phyloP scores from a whole-genome alignment of 2,329 filamentous ascomycete genomes.

The Claviceps sp. region DNA sequence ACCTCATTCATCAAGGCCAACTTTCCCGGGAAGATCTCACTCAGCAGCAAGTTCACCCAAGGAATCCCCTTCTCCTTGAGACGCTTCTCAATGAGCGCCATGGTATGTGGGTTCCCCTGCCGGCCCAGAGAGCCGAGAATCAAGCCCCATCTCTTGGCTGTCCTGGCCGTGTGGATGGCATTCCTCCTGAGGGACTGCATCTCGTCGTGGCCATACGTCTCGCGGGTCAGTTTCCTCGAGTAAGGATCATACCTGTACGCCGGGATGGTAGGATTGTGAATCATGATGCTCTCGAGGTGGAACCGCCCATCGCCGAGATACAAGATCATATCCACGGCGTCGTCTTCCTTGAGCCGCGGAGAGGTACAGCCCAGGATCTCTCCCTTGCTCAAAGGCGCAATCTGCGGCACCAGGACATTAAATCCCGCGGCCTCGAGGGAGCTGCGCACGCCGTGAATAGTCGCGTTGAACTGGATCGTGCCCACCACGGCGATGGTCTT shows the following conservation, averaged over 20 bases:
- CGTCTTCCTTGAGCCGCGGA: slow-evolving; percentile 48
- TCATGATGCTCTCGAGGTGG: slow-evolving; percentile 97
- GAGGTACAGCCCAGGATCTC: slow-evolving; percentile 98
- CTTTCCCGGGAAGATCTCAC: slow-evolving; percentile 94
- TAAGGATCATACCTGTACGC: slow-evolving; percentile 97
- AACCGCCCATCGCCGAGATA: slow-evolving; percentile 90
- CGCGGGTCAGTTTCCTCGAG: slow-evolving; percentile 77
- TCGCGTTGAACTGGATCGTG: slow-evolving; percentile 97
- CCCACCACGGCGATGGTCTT: slow-evolving; percentile 89
- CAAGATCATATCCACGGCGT: slow-evolving; percentile 60
- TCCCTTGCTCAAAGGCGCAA: slow-evolving; percentile 80
- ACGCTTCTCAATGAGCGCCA: slow-evolving; percentile 71
- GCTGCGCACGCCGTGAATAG: slow-evolving; percentile 72
- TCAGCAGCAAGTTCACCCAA: slow-evolving; percentile 73
- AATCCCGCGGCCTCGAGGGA: slow-evolving; percentile 75
- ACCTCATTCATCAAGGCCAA: slow-evolving; percentile 86
- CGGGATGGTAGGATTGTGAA: slow-evolving; percentile 82
- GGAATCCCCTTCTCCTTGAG: slow-evolving; percentile 60
- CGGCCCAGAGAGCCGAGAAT: slow-evolving; percentile 86
- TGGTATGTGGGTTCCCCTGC: slow-evolving; percentile 89
- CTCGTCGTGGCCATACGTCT: slow-evolving; percentile 82
- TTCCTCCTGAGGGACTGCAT: slow-evolving; percentile 69
- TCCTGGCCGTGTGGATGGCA: slow-evolving; percentile 63
- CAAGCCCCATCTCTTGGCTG: slow-evolving; percentile 80
- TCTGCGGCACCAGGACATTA: slow-evolving; percentile 77